Evolutionary conservation across 2,329 filamentous ascomycete genomes (phyloP), one percentile per base, ranked within the genome.

Genomic region (Fusarium ramigenum): DNA sequence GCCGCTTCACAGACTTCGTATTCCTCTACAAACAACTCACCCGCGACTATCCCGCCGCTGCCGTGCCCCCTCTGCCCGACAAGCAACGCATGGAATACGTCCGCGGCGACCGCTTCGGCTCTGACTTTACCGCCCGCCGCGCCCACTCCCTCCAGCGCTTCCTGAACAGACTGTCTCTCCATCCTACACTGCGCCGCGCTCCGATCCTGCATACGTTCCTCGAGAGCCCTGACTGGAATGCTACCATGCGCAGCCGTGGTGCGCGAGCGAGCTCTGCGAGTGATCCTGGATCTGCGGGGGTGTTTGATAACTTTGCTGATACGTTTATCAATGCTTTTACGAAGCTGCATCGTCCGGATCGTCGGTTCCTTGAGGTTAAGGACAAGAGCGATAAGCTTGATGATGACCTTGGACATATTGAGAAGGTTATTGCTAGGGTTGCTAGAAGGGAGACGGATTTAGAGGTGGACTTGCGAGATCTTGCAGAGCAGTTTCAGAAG

Each of bases 51-150:
- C 94, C 95, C 67, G 93, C 94, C 84, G 94, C 93, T 82, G 96
- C 96, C 53, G 94, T 99, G 7, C 96, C 96, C 36, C 96, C 96
- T 52, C 87, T 99, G 60, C 96, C 96, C 60, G 96, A 98, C 84
- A 99, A 98, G 87, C 96, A 98, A 87, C 97, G 97, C 84, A 97
- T 99, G 93, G 95, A 97, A 80, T 98, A 98, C 80, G 96, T 98
- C 58, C 93, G 95, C 40, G 96, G 96, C 76, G 96, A 98, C 85
- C 93, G 96, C 72, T 99, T 99, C 83, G 95, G 95, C 14, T 84
- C 92, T 56, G 96, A 98, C 83, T 99, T 99, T 81, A 99, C 95
- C 39, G 87, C 91, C 50, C 92, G 96, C 39, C 91, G 96, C 75
- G 95, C 94, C 57, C 93, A 95, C 85, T 98, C 95, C 7, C 88